Evolutionary conservation across 352 stramenopile genomes (phyloP), one percentile per base, ranked within the genome.

Genomic region (Globisporangium sylvaticum): DNA sequence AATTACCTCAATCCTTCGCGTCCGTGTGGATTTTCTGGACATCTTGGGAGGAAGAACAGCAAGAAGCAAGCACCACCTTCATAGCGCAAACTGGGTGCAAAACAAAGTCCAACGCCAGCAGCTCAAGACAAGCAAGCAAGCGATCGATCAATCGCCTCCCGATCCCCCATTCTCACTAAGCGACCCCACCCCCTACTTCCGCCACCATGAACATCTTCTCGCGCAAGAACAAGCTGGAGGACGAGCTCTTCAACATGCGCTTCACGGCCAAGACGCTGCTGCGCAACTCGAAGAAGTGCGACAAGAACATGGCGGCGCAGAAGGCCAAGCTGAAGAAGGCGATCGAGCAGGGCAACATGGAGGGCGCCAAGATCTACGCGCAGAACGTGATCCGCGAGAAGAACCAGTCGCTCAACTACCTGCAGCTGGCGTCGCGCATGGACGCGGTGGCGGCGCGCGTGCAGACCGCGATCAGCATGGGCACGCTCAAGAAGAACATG

Each of bases 351-450:
- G 95, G 96, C 54, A 99, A 99, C 82, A 97, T 97, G 75, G 97
- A 99, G 68, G 96, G 96, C 31, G 97, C 97, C 56, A 97, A 96
- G 68, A 98, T 99, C 75, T 99, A 99, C 80, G 97, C 95, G 58
- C 95, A 91, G 74, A 95, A 96, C 67, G 84, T 84, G 37, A 96
- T 95, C 70, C 80, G 87, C 32, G 83, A 92, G 68, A 93, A 93
- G 77, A 91, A 86, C 65, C 84, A 92, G 83, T 87, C 95, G 52
- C 77, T 99, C 42, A 99, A 96, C 82, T 98, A 98, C 76, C 80
- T 99, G 66, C 84, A 96, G 66, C 82, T 99, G 69, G 82, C 91
- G 18, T 98, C 90, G 60, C 82, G 97, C 56, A 98, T 99, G 78
- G 97, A 99, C 72, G 97, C 96, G 4, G 97, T 99, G 34, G 95